These are phyloP conservation scores for Parsonsia alboflavescens DNA, from an alignment of 257 asterid genomes.

Conservation along the genomic window DNA sequence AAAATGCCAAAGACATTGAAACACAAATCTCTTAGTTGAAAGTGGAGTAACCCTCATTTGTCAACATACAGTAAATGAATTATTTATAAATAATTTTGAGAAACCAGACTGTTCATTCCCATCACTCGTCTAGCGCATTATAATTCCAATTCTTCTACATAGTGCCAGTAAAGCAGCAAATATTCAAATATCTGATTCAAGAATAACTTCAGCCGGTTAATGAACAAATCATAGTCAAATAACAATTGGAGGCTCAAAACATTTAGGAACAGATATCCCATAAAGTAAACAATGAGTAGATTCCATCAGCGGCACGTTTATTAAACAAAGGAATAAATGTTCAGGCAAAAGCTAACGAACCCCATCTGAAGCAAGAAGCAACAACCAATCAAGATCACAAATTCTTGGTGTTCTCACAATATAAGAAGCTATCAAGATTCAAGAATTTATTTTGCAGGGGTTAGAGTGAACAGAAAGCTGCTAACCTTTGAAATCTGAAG, in stretches of 20 bases:
- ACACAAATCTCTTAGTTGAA: background rate
- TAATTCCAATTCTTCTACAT: background rate
- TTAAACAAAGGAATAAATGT: background rate
- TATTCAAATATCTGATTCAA: too few relatives aligned
- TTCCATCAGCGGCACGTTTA: background rate
- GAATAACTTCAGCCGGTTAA: too few relatives aligned
- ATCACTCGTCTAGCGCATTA: background rate
- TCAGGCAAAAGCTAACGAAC: background rate
- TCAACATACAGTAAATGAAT: background rate
- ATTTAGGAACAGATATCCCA: background rate
- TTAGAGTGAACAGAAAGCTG: background rate
- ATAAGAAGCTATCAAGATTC: background rate
- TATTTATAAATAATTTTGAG: background rate
- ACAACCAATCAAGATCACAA: background rate
- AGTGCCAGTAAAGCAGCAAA: too few relatives aligned
- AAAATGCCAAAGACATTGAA: background rate
- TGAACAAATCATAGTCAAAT: too few relatives aligned
- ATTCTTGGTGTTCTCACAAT: background rate
- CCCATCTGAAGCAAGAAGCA: background rate
- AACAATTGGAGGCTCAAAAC: too few relatives aligned
- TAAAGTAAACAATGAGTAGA: background rate
- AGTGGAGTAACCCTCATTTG: background rate
- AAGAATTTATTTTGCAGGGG: background rate
- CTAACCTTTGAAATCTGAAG: conserved; percentile 1
- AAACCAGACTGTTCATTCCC: background rate